phyloP scores from a whole-genome alignment of 352 stramenopile species.

The Phytopythium vexans region DNA sequence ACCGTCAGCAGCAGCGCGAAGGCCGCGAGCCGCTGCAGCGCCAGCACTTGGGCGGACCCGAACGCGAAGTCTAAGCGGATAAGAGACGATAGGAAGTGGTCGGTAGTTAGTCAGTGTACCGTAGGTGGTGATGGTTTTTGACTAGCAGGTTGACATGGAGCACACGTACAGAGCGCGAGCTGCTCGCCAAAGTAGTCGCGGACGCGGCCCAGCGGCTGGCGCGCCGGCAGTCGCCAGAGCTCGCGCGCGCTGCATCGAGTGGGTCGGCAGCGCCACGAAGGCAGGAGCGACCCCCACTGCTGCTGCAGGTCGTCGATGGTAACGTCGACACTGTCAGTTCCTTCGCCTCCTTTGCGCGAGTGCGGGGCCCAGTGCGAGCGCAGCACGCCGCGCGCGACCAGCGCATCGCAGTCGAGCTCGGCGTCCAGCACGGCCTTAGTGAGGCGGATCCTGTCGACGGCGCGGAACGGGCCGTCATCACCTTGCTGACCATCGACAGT shows the following conservation, averaged over 20 bases:
- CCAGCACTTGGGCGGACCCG: constrained; percentile 27
- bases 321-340: constrained; percentile 62
- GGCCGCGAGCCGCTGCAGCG: constrained; percentile 35
- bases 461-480: constrained; percentile 51
- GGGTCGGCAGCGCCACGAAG: constrained; percentile 18
- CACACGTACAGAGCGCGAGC: constrained; percentile 62
- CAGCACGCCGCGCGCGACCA: constrained; percentile 46
- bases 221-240: constrained; percentile 19
- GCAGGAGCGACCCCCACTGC: constrained; percentile 46
- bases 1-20: constrained; percentile 32
- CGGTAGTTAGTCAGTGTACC: neutral
- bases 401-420: constrained; percentile 70
- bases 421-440: constrained; percentile 67
- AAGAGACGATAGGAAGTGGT: too few species aligned
- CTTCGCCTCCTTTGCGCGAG: constrained; percentile 24
- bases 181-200: constrained; percentile 84
- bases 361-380: constrained; percentile 55
- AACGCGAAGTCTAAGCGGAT: constrained; percentile 52
- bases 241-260: constrained; percentile 6
- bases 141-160: neutral
- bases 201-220: constrained; percentile 49
- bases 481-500: constrained; percentile 34
- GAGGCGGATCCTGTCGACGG: constrained; percentile 75
- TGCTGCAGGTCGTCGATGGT: constrained; percentile 53
- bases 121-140: constrained; percentile 1